A percentile compares a stretch with the other conserved stretches of the same genome.
Evolutionary conservation across 2,329 filamentous ascomycete genomes (phyloP).

Genomic region (Fonsecaea multimorphosa): DNA sequence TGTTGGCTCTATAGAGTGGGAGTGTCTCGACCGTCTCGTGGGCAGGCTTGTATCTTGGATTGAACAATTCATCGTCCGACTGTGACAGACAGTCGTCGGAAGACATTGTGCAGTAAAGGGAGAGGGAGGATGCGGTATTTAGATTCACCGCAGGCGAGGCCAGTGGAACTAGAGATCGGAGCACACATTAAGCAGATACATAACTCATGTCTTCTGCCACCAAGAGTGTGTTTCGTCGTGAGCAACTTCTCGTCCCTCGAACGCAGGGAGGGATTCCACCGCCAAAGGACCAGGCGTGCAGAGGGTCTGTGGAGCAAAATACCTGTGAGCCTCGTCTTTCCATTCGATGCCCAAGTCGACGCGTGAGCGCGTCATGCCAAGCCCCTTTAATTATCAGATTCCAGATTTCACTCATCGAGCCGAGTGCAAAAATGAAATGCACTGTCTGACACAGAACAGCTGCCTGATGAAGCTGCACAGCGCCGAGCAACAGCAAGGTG

Average conservation of each 20-base stretch:
- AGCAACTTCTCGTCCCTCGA: background rate
- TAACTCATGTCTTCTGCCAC: background rate
- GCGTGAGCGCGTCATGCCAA: conserved; percentile 19
- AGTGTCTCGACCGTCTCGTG: conserved; percentile 37
- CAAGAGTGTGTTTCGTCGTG: background rate
- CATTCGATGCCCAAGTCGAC: background rate
- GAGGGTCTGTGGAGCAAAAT: conserved; percentile 4
- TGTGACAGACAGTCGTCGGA: conserved; percentile 26
- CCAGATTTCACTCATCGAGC: too few species aligned
- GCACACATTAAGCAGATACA: background rate
- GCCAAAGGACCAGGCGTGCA: background rate
- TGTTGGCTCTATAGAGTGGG: conserved; percentile 28
- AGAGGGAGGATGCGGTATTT: background rate
- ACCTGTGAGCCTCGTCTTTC: background rate
- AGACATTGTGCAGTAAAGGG: conserved; percentile 18
- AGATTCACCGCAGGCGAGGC: background rate
- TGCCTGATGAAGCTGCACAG: too few species aligned
- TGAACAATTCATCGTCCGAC: conserved; percentile 38
- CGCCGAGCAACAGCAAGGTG: too few species aligned
- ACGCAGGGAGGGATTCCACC: background rate
- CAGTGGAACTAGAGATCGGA: background rate
- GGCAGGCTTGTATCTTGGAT: conserved; percentile 19
- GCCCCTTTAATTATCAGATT: background rate
- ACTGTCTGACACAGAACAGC: too few species aligned
- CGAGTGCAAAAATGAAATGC: too few species aligned